Evolutionary conservation across 768 basidiomycete genomes (phyloP), one percentile per base, ranked within the genome.

Genomic region (Hericium coralloides): DNA sequence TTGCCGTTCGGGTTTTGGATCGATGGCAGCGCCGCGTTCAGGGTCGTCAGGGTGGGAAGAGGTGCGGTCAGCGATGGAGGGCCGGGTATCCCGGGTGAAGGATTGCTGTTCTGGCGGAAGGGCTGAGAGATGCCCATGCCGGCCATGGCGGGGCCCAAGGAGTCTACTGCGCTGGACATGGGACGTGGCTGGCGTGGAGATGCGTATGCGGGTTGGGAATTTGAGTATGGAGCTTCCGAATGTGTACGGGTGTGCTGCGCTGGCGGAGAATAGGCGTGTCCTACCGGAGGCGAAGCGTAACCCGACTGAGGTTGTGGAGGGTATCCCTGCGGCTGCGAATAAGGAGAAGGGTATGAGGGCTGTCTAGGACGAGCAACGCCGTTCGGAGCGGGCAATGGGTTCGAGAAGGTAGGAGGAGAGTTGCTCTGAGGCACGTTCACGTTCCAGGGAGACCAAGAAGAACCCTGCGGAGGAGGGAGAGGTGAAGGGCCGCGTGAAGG

Each of bases 21-120:
- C 12, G 78, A 68, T 3, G 73, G 68, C 0, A 81, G 65, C 1
- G 80, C 81, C 0, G 77, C 73, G 4, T 77, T 66, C 23, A 93
- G 81, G 0, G 79, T 76, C 17, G 81, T 65, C 43, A 87, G 68
- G n/a, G 80, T 77, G 0, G 92, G 89, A 0, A 91, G 73, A 4
- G 87, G 79, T 0, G 82, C 82, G 0, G 87, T 87, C 8, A 92
- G 76, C 0, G 79, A 75, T 2, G 83, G 79, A 1, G 69, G 67
- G 9, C 64, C 62, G 10, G 63, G 63, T 7, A 58, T 58, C 0
- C 58, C 62, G 23, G 65, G 62, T 20, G 64, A 58, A 2, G 55
- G 57, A 4, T 60, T 18, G 4, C 70, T 36, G 23, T 9, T 59
- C 15, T 60, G 22, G 12, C 53, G 1, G 67, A 66, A 15, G 70